Conservation (phyloP, 2,329 filamentous ascomycete species). For the Arthrinium phaeospermum region DNA sequence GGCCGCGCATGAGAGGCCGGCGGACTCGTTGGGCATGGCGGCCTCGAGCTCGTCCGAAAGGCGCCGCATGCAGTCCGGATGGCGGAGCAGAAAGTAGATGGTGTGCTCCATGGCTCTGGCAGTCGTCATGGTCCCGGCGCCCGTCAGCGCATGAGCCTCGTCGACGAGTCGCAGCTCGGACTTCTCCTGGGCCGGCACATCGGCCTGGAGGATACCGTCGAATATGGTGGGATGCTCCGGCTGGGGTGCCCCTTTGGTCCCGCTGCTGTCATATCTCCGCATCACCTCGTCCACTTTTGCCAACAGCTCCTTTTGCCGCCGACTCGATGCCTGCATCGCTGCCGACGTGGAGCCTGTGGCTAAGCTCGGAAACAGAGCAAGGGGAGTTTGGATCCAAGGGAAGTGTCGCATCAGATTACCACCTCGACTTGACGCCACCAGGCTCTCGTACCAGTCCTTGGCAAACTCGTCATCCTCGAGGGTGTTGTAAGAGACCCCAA, state of each 20-base stretch:
- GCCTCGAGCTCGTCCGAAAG: slow-evolving; percentile 23
- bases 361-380: slow-evolving; percentile 24
- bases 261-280: slow-evolving; percentile 25
- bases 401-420: slow-evolving; percentile 28
- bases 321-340: not conserved
- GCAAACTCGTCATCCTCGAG: slow-evolving; percentile 26
- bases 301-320: slow-evolving; percentile 16
- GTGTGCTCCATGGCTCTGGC: slow-evolving; percentile 24
- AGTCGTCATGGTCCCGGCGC: slow-evolving; percentile 28
- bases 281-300: slow-evolving; percentile 27
- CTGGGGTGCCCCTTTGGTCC: not conserved
- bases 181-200: slow-evolving; percentile 28
- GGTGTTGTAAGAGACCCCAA: slow-evolving; percentile 27
- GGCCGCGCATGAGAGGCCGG: slow-evolving; percentile 22
- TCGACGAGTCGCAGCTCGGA: slow-evolving; percentile 21
- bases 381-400: slow-evolving; percentile 29
- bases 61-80: slow-evolving; percentile 21
- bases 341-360: not conserved
- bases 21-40: slow-evolving; percentile 3
- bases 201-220: slow-evolving; percentile 27
- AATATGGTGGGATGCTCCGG: slow-evolving; percentile 33
- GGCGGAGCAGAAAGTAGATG: slow-evolving; percentile 27
- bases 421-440: slow-evolving; percentile 22
- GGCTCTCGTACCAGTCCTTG: slow-evolving; percentile 25
- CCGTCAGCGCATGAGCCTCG: slow-evolving; percentile 26